These are phyloP conservation scores for Geranium brycei DNA, from an alignment of 345 rosid species.

Conservation along the genomic window DNA sequence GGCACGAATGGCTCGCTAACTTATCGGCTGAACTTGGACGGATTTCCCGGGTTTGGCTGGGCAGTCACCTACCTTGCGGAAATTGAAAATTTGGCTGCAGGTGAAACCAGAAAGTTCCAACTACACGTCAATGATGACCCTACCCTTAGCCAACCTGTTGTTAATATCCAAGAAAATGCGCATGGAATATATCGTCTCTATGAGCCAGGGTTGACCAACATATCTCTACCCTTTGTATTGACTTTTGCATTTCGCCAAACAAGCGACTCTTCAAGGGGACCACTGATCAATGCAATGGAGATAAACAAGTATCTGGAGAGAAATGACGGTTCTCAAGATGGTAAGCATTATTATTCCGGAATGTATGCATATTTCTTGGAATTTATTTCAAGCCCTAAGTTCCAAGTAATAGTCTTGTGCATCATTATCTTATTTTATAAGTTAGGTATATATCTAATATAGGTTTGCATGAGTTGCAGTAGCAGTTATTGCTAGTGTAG, in stretches of 20 bases:
- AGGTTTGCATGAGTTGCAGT: slow-evolving; percentile 39
- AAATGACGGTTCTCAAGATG: slow-evolving; percentile 66
- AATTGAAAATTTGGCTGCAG: slow-evolving; percentile 59
- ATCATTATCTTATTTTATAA: slow-evolving; percentile 4
- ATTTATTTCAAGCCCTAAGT: slow-evolving; percentile 3
- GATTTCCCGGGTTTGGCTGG: slow-evolving; percentile 92
- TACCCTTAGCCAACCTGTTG: slow-evolving; percentile 61
- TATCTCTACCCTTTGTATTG: slow-evolving; percentile 72
- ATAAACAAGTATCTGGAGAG: slow-evolving; percentile 55
- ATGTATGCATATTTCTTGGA: neutral
- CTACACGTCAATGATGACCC: slow-evolving; percentile 60
- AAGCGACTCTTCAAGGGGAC: slow-evolving; percentile 77
- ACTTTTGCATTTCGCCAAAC: slow-evolving; percentile 68
- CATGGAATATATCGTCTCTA: slow-evolving; percentile 60
- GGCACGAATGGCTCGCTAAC: slow-evolving; percentile 84
- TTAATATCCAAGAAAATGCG: slow-evolving; percentile 86
- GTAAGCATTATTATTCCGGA: slow-evolving; percentile 29
- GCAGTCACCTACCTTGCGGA: slow-evolving; percentile 81
- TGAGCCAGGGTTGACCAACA: slow-evolving; percentile 73
- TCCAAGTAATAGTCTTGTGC: neutral
- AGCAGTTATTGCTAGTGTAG: slow-evolving; percentile 35
- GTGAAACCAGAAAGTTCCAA: slow-evolving; percentile 80
- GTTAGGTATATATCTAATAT: slow-evolving; percentile 3
- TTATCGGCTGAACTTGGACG: slow-evolving; percentile 80
- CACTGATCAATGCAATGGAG: slow-evolving; percentile 94